Percentiles rank a stretch among this genome's conserved stretches.
phyloP scores from a whole-genome alignment of 2,329 filamentous ascomycete genomes.

The Pseudocercospora pini-densiflorae region DNA sequence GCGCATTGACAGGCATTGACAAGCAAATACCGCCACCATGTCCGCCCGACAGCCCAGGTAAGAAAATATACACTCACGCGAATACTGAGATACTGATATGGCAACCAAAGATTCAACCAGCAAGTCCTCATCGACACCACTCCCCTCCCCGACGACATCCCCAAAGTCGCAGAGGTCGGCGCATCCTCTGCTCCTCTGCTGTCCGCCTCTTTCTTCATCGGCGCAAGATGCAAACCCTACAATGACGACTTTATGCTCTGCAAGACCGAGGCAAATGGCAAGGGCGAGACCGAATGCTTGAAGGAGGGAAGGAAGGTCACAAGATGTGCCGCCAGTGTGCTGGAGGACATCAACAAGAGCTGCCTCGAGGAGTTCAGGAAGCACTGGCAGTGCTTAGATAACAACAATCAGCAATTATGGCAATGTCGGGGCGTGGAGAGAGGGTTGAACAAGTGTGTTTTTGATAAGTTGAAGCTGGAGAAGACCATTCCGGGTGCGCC shows the following conservation, averaged over 20 bases:
- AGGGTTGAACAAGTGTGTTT: conserved; percentile 93
- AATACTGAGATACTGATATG: conserved; percentile 15
- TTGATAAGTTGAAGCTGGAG: conserved; percentile 75
- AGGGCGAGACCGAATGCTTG: conserved; percentile 91
- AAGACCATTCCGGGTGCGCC: conserved; percentile 58
- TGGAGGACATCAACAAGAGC: conserved; percentile 95
- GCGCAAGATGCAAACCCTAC: conserved; percentile 89
- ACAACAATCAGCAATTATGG: conserved; percentile 98
- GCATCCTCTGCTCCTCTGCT: conserved; percentile 89
- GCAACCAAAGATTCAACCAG: conserved; percentile 82
- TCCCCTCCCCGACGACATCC: conserved; percentile 88
- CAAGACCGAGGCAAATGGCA: conserved; percentile 91
- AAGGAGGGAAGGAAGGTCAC: conserved; percentile 97
- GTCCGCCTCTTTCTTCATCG: conserved; percentile 95
- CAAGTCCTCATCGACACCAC: conserved; percentile 93
- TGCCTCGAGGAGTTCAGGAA: conserved; percentile 88
- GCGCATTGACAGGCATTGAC: conserved; percentile 17
- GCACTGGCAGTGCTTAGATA: conserved; percentile 95
- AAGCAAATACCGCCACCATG: conserved; percentile 54
- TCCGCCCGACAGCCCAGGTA: conserved; percentile 65
- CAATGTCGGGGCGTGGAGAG: conserved; percentile 89
- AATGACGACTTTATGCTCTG: conserved; percentile 99
- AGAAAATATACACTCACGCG: conserved; percentile 30
- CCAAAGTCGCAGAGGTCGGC: conserved; percentile 91
- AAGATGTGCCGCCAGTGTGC: conserved; percentile 93